A percentile compares a stretch with the other conserved stretches of the same genome.
Conservation (phyloP, 768 basidiomycete species). For the Sistotremastrum suecicum region DNA sequence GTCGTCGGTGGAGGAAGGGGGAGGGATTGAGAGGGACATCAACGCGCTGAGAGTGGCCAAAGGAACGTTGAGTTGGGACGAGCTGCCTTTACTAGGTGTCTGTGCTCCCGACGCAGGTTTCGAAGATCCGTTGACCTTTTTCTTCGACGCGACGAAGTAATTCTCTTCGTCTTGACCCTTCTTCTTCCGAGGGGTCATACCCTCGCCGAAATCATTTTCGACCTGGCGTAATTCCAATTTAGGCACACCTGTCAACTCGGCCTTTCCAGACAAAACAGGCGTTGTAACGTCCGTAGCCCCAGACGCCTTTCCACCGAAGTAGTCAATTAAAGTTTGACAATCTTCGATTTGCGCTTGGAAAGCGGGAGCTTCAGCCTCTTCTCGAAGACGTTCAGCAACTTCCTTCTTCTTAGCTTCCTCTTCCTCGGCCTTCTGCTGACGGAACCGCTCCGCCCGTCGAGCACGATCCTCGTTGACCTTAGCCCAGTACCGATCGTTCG, state of each 20-base stretch:
- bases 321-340: constrained; percentile 84
- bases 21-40: constrained; percentile 76
- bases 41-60: constrained; percentile 81
- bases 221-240: constrained; percentile 80
- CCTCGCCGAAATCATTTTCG: constrained; percentile 48
- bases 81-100: constrained; percentile 12
- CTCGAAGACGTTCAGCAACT: constrained; percentile 63
- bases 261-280: constrained; percentile 23
- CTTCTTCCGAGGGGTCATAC: constrained; percentile 73
- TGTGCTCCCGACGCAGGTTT: constrained; percentile 31
- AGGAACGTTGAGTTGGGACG: constrained; percentile 54
- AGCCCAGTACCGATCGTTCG: constrained; percentile 66
- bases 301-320: constrained; percentile 54
- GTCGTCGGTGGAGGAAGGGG: constrained; percentile 65
- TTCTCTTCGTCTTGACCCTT: constrained; percentile 77
- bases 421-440: constrained; percentile 60
- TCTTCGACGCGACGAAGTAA: constrained; percentile 55
- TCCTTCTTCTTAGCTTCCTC: constrained; percentile 73
- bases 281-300: constrained; percentile 29
- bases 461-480: constrained; percentile 86
- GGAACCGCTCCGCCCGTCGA: constrained; percentile 62
- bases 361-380: constrained; percentile 83
- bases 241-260: constrained; percentile 47
- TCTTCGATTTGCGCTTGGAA: constrained; percentile 92
- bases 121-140: constrained; percentile 50